phyloP scores from a whole-genome alignment of 2,329 filamentous ascomycete species.

The Colletotrichum limetticola region DNA sequence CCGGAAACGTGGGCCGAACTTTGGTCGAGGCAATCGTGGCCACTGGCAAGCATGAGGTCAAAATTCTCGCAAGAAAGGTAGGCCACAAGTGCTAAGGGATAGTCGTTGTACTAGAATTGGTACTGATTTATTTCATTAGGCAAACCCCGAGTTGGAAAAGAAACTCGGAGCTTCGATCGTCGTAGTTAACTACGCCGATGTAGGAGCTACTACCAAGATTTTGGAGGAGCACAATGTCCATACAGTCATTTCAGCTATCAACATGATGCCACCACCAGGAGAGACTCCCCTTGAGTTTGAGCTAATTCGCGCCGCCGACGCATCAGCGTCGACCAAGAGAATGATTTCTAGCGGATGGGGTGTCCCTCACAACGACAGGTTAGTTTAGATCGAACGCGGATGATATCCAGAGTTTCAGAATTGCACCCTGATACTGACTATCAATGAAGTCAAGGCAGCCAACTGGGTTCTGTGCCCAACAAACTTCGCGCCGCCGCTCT shows the following conservation, averaged over 20 bases:
- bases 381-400: slow-evolving; percentile 7
- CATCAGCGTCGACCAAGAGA: slow-evolving; percentile 48
- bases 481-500: slow-evolving; percentile 34
- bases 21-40: slow-evolving; percentile 55
- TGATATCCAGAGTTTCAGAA: too few species aligned
- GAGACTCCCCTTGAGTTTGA: slow-evolving; percentile 48
- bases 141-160: slow-evolving; percentile 35
- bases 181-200: slow-evolving; percentile 42
- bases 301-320: slow-evolving; percentile 55
- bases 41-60: slow-evolving; percentile 48
- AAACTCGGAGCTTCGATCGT: slow-evolving; percentile 41
- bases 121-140: slow-evolving; percentile 14
- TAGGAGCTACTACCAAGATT: slow-evolving; percentile 36
- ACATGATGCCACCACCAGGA: slow-evolving; percentile 42
- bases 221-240: slow-evolving; percentile 52
- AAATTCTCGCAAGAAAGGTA: slow-evolving; percentile 54
- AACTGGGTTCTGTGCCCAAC: slow-evolving; percentile 10
- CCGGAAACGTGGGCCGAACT: slow-evolving; percentile 55
- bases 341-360: slow-evolving; percentile 57
- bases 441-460: not conserved
- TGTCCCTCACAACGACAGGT: slow-evolving; percentile 46
- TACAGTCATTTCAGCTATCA: slow-evolving; percentile 56
- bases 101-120: not conserved
- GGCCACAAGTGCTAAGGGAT: too few species aligned
- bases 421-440: not conserved